Conservation (phyloP, 139 green algal genomes). For the Mesotaenium endlicherianum region DNA sequence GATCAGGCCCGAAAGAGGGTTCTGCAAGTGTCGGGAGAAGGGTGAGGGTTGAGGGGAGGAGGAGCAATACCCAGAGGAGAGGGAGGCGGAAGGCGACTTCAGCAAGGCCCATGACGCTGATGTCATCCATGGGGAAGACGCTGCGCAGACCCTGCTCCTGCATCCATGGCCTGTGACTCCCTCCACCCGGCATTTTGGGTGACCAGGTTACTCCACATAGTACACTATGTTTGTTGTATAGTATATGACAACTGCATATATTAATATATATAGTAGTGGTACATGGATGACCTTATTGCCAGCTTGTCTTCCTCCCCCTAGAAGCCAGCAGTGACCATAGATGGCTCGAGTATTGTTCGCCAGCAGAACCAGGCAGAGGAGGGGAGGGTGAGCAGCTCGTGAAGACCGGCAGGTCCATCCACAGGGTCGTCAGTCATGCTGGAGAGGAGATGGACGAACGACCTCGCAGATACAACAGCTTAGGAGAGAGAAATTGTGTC, state of each 20-base stretch:
- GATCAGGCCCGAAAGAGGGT: too few relatives aligned
- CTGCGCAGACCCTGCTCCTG: background rate
- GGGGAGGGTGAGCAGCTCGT: background rate
- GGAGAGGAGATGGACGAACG: too few relatives aligned
- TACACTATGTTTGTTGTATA: background rate
- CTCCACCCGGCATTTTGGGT: background rate
- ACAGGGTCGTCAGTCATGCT: too few relatives aligned
- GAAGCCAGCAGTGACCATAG: background rate
- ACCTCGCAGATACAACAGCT: background rate
- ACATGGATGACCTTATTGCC: background rate
- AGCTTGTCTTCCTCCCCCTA: background rate
- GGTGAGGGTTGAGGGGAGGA: background rate
- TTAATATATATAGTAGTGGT: background rate
- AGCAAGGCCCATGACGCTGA: conserved; percentile 33
- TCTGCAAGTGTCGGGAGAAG: too few relatives aligned
- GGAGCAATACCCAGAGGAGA: conserved; percentile 2
- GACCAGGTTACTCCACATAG: background rate
- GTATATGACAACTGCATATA: background rate
- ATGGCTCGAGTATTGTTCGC: background rate
- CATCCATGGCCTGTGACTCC: conserved; percentile 20
- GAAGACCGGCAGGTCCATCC: too few relatives aligned
- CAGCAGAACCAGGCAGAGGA: background rate
- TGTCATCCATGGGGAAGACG: conserved; percentile 28
- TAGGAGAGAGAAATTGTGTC: background rate
- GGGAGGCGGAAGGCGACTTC: conserved; percentile 19